Percentiles rank a stretch among this genome's conserved stretches.
Conservation (phyloP, 1,284 basidiomycete genomes). For the Porodaedalea pini region DNA sequence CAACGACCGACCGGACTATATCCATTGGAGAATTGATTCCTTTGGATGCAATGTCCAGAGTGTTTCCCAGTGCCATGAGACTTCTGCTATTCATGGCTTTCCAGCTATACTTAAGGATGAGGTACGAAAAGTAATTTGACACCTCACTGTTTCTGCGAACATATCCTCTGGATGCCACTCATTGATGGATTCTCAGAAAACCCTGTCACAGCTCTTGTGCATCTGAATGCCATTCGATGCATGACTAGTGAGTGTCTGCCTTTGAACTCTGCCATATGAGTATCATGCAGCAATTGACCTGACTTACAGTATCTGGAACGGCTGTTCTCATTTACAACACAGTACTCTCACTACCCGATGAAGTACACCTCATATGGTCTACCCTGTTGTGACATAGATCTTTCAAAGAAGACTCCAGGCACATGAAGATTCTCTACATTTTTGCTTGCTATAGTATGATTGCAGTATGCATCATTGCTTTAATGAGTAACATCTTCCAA, state of each 20-base stretch:
- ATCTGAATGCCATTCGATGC: background rate
- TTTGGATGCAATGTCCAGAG: too few species aligned
- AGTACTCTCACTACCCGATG: background rate
- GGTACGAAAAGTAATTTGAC: too few species aligned
- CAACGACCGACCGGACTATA: too few species aligned
- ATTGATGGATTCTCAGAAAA: background rate
- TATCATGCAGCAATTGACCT: background rate
- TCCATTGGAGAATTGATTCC: too few species aligned
- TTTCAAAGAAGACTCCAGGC: too few species aligned
- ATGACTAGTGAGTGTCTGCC: background rate
- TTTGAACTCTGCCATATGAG: background rate
- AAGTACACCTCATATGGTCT: slow-evolving; percentile 7
- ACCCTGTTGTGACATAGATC: background rate
- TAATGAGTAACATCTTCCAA: background rate
- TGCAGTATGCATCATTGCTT: background rate
- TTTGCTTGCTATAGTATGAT: slow-evolving; percentile 12
- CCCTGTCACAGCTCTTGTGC: background rate
- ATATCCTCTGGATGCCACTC: background rate
- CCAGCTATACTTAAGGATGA: too few species aligned
- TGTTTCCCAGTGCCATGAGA: too few species aligned
- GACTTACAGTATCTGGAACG: slow-evolving; percentile 1
- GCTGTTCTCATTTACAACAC: slow-evolving; percentile 3
- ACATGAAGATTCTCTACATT: slow-evolving; percentile 7
- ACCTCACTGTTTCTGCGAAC: too few species aligned
- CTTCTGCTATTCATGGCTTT: too few species aligned